These are phyloP conservation scores for Eimeria zaria DNA, from an alignment of 169 alveolate genomes.

Conservation along the genomic window DNA sequence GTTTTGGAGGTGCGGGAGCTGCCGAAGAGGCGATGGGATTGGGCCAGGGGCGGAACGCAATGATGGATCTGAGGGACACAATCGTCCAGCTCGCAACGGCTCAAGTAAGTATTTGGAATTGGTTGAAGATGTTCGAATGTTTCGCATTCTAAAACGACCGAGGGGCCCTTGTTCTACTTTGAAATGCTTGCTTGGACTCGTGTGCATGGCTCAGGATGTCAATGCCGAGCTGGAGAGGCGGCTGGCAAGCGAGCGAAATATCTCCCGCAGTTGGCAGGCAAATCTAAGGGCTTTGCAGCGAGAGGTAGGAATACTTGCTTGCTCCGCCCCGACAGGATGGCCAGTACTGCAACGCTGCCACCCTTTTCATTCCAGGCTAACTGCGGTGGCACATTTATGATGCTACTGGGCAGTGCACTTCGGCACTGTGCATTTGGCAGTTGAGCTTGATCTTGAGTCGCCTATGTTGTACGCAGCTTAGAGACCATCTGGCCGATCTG, in stretches of 20 bases:
- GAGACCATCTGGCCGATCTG: slow-evolving; percentile 83
- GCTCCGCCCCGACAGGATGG: not conserved
- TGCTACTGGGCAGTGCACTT: not conserved
- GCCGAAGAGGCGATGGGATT: slow-evolving; percentile 28
- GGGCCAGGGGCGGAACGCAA: slow-evolving; percentile 35
- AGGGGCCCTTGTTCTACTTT: not conserved
- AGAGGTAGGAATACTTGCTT: slow-evolving; percentile 83
- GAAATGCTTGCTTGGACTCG: not conserved
- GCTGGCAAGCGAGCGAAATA: slow-evolving; percentile 87
- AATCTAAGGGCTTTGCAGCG: slow-evolving; percentile 89
- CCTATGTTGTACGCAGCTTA: slow-evolving; percentile 62
- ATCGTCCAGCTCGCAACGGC: slow-evolving; percentile 76
- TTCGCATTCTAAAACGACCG: not conserved
- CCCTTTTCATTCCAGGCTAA: not conserved
- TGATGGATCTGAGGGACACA: slow-evolving; percentile 74
- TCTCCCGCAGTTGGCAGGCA: slow-evolving; percentile 90
- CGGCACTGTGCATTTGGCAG: not conserved
- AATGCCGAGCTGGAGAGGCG: slow-evolving; percentile 90
- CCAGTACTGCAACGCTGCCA: not conserved
- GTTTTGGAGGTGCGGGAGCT: slow-evolving; percentile 63
- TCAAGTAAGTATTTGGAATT: slow-evolving; percentile 17
- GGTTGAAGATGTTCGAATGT: not conserved
- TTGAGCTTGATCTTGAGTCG: not conserved
- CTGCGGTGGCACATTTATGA: not conserved
- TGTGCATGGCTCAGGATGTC: slow-evolving; percentile 80